Base-by-base conservation (phyloP, 2,329 filamentous ascomycete species). In the Colletotrichum simmondsii region DNA sequence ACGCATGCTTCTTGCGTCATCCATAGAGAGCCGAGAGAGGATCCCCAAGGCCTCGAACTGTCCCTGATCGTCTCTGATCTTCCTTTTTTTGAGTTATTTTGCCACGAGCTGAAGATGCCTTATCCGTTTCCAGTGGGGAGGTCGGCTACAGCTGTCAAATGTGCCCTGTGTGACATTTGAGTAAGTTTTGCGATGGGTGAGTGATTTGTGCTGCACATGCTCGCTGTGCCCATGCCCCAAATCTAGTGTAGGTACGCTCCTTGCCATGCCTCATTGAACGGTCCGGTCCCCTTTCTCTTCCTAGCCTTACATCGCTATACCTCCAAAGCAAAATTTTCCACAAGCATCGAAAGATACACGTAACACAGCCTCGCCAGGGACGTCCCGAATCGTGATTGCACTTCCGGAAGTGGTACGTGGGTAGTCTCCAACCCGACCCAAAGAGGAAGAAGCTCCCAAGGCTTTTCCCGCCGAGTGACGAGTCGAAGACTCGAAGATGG, bases 1-100 rank as follows among this genome's bases (percentile, higher is more conserved):
- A 65, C 60, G 28, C 46, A 65, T 59, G 65, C 64, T 63, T 49
- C 52, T 61, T 63, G 69, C 69, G 65, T 68, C 65, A 64, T 72
- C 28, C 57, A 68, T 54, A 14, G 5, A 5, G n/a, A 53, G 26
- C 2, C 8, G 24, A 14, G 5, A 5, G n/a, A 35, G 26, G 4
- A 19, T 24, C 35, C 16, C 35, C 19, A 49, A 8, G 61, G 61
- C 69, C 65, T 68, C 69, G 65, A 72, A 72, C 19, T 32, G 19
- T 37, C 59, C 65, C 59, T 72, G 58, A 54, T 69, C 53, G 59
- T 32, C 58, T 46, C 49, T 35, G 53, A 52, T 59, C 28, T 37
- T 12, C 58, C 52, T 63, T 35, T 30, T 63, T 54, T 16, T 54
- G 22, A 30, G n/a, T 26, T 32, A 54, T 68, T 57, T 56, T 42